Evolutionary conservation across 2,329 filamentous ascomycete genomes (phyloP).

Genomic region (Alternaria tenuissima): DNA sequence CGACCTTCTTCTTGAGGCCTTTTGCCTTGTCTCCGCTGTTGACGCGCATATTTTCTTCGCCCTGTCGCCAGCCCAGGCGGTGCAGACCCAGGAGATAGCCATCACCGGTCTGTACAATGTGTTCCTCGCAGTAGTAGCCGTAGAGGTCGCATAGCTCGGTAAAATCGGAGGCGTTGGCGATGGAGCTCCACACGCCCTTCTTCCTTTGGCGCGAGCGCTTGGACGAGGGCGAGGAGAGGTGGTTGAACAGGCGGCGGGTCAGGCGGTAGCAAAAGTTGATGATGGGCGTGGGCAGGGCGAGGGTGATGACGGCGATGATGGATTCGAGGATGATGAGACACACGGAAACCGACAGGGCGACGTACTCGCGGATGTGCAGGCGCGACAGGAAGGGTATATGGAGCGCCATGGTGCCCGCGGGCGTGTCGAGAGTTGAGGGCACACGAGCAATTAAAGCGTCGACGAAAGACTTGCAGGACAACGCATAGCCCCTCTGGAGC

Average conservation of each 20-base stretch:
- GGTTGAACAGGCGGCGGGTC: slow-evolving; percentile 84
- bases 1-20: slow-evolving; percentile 76
- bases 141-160: slow-evolving; percentile 90
- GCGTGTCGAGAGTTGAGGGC: background rate
- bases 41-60: slow-evolving; percentile 80
- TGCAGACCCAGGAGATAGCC: slow-evolving; percentile 93
- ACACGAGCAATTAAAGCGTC: slow-evolving; percentile 8
- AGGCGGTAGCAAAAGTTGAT: slow-evolving; percentile 83
- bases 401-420: slow-evolving; percentile 52
- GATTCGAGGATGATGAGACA: slow-evolving; percentile 83
- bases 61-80: slow-evolving; percentile 81
- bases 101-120: slow-evolving; percentile 92
- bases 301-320: slow-evolving; percentile 82
- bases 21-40: slow-evolving; percentile 70
- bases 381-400: slow-evolving; percentile 70
- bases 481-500: slow-evolving; percentile 15
- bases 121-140: slow-evolving; percentile 94
- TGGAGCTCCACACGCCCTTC: slow-evolving; percentile 76
- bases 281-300: slow-evolving; percentile 83
- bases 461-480: slow-evolving; percentile 5
- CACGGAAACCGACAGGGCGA: slow-evolving; percentile 85
- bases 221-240: slow-evolving; percentile 73
- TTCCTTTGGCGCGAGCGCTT: slow-evolving; percentile 73
- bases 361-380: slow-evolving; percentile 75
- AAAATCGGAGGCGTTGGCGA: slow-evolving; percentile 90